Base-by-base conservation (phyloP, 768 basidiomycete species). In the Chalciporus chontae region DNA sequence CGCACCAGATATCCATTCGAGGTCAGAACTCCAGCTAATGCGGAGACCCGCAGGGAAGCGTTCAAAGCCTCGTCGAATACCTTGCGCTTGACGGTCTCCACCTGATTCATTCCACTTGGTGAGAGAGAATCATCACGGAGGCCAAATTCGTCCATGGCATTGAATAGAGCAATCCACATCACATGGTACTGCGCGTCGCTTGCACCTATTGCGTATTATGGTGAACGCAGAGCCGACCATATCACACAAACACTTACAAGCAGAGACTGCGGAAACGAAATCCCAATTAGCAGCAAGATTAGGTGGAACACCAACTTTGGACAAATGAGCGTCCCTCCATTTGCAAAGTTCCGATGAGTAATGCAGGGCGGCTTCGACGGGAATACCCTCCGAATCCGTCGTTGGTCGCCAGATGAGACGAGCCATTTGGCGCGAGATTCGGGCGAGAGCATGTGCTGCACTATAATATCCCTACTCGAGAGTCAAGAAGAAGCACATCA, bases 131-230 rank as follows among this genome's bases (percentile, higher is more conserved):
- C 67, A 59, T 94, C 91, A 53, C 81, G 81, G 50, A 95, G 75
- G 10, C 91, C 91, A 61, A 80, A 92, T 50, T 94, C 91, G 50
- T 90, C 85, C 54, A 95, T 69, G 1, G 92, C 91, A 54, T 77
- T 83, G 67, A 88, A 87, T 4, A 93, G 68, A 37, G 84, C 80
- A 52, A 94, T 83, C 91, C 90, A 95, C 81, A 94, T 86, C 58
- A 87, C 81, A 69, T 96, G 93, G 64, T 89, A 94, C 24, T 87
- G 90, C 24, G 90, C 88, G 63, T 94, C 89, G 61, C 87, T 90
- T 17, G 87, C 86, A 57, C 87, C 87, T 72, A 73, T 24, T 27
- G 34, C 18, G 29, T 5, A 26, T 11, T 39, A 39, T 54, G 47
- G 40, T 21, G 11, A 40, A 21, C 15, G 14, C 15, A 14, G 13